Conservation (phyloP, 2,329 filamentous ascomycete genomes). For the Fusarium virguliforme region DNA sequence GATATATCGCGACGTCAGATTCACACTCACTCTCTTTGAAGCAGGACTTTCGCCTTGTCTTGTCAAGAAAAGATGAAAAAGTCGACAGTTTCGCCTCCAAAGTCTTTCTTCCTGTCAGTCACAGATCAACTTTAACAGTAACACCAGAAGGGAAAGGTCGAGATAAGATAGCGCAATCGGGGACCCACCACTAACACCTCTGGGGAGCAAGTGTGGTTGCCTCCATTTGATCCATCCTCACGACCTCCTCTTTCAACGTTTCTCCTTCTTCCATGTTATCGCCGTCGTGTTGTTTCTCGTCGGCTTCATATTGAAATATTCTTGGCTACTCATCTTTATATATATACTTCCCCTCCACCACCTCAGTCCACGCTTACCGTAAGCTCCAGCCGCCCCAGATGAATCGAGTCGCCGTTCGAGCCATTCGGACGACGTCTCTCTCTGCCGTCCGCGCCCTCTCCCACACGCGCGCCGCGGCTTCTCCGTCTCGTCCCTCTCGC, state of each 20-base stretch:
- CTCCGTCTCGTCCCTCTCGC: constrained; percentile 67
- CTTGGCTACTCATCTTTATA: not conserved
- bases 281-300: constrained; percentile 24
- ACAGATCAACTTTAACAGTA: constrained; percentile 10
- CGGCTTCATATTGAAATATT: constrained; percentile 14
- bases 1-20: constrained; percentile 23
- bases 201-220: not conserved
- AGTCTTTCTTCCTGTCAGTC: not conserved
- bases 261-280: constrained; percentile 27
- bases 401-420: constrained; percentile 81
- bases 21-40: not conserved
- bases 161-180: constrained; percentile 39
- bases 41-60: not conserved
- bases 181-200: constrained; percentile 6
- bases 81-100: constrained; percentile 8
- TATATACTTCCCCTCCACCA: not conserved
- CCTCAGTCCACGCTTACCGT: constrained; percentile 26
- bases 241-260: constrained; percentile 14
- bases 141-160: constrained; percentile 37
- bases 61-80: not conserved
- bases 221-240: constrained; percentile 7
- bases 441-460: constrained; percentile 72
- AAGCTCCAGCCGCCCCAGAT: constrained; percentile 65
- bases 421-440: constrained; percentile 78
- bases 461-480: constrained; percentile 64